Base-by-base conservation (phyloP, 257 asterid genomes). In the Capsicum pubescens region DNA sequence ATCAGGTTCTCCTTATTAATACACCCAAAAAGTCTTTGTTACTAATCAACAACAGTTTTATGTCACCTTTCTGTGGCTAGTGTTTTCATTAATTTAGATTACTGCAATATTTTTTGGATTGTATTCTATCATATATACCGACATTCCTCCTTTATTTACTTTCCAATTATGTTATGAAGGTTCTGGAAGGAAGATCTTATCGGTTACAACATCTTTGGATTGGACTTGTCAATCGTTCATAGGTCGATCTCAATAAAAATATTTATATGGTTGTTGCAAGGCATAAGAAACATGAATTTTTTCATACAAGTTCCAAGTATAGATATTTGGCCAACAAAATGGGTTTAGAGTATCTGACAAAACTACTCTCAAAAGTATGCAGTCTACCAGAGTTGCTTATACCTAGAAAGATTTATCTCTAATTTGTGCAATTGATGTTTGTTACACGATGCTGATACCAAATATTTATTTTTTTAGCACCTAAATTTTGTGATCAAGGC, bases 161-260 rank as follows among this genome's bases (percentile, higher is more conserved):
- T 52, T 82, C 67, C 63, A n/a, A 82, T 50, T 69, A 63, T 82
- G 84, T 67, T 55, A 82, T 86, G 79, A 83, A 89, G 92, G 92
- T 89, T 60, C 88, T 89, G 52, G 90, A 87, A 83, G 92, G 92
- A 79, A 87, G 90, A 83, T 88, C 89, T 7, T 89, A 87, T 48
- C 86, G 86, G 26, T 71, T 89, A 79, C 86, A 87, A 86, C 85
- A 86, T 84, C 90, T 89, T 32, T 89, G 92, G 92, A 90, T 89
- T 83, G 92, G 92, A 83, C 84, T 88, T 39, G 92, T 89, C 79
- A 89, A 87, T 81, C 90, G 90, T 19, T 89, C 92, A 60, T 90
- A 89, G 82, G 89, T 88, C 76, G 92, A 89, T 85, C 82, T 89
- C 54, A 89, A 89, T 78, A 87, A 60, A 85, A 83, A 86, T 16